Base-by-base conservation (phyloP, 140 eudicot species). In the Eryngium alpinum region DNA sequence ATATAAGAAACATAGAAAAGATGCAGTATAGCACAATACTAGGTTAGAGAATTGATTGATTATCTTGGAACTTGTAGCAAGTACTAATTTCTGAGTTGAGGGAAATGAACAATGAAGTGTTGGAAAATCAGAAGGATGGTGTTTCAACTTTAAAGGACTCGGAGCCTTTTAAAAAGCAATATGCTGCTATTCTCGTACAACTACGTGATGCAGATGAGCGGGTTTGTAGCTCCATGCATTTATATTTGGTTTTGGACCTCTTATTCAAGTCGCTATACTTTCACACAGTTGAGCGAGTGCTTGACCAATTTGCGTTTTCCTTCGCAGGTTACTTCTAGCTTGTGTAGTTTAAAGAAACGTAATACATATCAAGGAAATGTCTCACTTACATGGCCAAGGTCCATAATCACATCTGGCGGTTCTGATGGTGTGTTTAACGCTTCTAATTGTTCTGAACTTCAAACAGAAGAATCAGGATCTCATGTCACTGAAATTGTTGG, bases 61-160 rank as follows among this genome's bases (percentile, higher is more conserved):
- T 16, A 49, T 59, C 49, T 83, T 73, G 65, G 53, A 69, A 79
- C 72, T 77, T 89, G 81, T 79, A 94, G 98, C 93, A 92, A 80
- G 93, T 97, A 79, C 81, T 92, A 86, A 87, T 91, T 82, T 83
- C 78, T 29, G 99, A 92, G 85, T 86, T 92, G 79, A 92, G 84
- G 91, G 92, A 85, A 62, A 87, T 92, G 87, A 95, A 95, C 87
- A 96, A 95, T 51, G 93, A 90, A 75, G 88, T 91, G 60, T 82
- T 84, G 80, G 90, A 88, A 83, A 89, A 87, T 79, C 89, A 90
- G 86, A 86, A 86, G 28, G 87, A 88, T 72, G 88, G 89, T 59
- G 93, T 87, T 62, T 63, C 38, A 67, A 72, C 90, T 76, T 84
- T 95, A 83, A 90, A 89, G 79, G 88, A 89, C 78, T 87, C 94